These are phyloP conservation scores for Wickerhamomyces hampshirensis DNA, from an alignment of 805 yeast species.

Conservation along the genomic window DNA sequence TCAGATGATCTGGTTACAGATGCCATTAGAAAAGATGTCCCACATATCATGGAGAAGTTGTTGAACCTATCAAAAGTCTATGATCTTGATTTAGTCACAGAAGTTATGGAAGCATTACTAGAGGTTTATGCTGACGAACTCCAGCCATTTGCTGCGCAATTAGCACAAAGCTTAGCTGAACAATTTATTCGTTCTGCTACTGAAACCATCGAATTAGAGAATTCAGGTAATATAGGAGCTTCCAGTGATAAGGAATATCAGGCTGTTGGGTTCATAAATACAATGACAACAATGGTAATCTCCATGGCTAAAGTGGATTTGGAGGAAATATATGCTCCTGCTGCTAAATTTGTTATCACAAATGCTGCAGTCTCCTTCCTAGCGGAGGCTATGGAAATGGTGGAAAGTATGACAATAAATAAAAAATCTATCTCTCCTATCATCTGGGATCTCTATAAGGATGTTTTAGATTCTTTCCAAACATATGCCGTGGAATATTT, in stretches of 20 bases:
- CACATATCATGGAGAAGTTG: conserved; percentile 76
- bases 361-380: conserved; percentile 58
- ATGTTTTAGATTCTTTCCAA: conserved; percentile 48
- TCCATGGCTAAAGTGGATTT: conserved; percentile 58
- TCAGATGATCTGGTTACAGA: conserved; percentile 64
- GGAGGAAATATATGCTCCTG: conserved; percentile 52
- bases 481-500: conserved; percentile 57
- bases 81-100: conserved; percentile 80
- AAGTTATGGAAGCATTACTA: conserved; percentile 94
- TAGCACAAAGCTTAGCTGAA: conserved; percentile 53
- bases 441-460: conserved; percentile 48
- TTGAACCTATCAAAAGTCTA: conserved; percentile 71
- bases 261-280: conserved; percentile 61
- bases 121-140: conserved; percentile 82
- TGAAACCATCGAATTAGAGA: conserved; percentile 44
- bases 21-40: conserved; percentile 66
- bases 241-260: conserved; percentile 63
- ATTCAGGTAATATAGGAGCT: conserved; percentile 17
- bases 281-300: conserved; percentile 67
- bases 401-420: conserved; percentile 50
- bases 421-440: conserved; percentile 43
- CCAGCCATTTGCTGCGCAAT: conserved; percentile 78
- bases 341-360: conserved; percentile 51
- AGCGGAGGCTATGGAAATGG: conserved; percentile 58
- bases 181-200: conserved; percentile 56